Conservation (phyloP, 2,329 filamentous ascomycete species). For the Dothistroma septosporum region DNA sequence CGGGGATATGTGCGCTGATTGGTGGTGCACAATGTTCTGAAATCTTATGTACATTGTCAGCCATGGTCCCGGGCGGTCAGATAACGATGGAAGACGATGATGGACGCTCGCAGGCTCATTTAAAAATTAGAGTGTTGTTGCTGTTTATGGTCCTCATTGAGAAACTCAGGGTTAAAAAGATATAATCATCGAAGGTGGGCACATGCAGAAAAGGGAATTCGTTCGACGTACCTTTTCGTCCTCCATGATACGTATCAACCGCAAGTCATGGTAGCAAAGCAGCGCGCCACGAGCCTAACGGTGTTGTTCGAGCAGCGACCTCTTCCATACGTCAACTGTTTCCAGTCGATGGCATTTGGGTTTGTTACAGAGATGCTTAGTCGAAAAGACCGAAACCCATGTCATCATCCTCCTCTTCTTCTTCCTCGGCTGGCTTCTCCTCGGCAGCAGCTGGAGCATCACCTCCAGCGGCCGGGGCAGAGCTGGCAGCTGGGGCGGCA, state of each 20-base stretch:
- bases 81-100: neutral
- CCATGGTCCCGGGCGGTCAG: neutral
- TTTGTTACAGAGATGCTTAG: constrained; percentile 35
- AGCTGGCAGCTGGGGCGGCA: constrained; percentile 66
- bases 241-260: neutral
- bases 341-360: constrained; percentile 14
- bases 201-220: constrained; percentile 11
- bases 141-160: constrained; percentile 59
- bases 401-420: constrained; percentile 55
- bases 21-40: neutral
- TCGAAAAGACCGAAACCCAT: constrained; percentile 55
- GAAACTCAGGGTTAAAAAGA: constrained; percentile 62
- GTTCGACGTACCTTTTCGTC: constrained; percentile 39
- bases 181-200: constrained; percentile 54
- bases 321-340: constrained; percentile 22
- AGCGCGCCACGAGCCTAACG: constrained; percentile 14
- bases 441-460: constrained; percentile 51
- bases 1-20: neutral
- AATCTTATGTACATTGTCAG: neutral
- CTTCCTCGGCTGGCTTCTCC: constrained; percentile 57
- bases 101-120: constrained; percentile 46
- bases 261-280: neutral
- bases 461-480: constrained; percentile 50
- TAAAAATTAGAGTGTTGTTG: constrained; percentile 72
- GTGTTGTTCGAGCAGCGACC: constrained; percentile 7